These are phyloP conservation scores for Naematelia aurantialba DNA, from an alignment of 768 basidiomycete species.

Conservation along the genomic window DNA sequence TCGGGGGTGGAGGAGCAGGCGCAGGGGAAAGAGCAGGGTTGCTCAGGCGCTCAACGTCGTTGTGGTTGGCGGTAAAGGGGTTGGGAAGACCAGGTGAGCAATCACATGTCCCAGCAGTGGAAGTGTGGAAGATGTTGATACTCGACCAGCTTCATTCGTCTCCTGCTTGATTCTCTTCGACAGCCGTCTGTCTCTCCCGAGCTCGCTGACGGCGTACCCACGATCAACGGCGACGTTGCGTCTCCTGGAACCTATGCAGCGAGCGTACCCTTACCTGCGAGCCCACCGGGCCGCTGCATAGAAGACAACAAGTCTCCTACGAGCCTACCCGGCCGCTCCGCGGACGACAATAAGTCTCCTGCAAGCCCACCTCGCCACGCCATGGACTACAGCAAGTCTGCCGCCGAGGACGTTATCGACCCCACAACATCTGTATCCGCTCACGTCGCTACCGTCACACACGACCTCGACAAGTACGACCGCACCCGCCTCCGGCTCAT, in stretches of 20 bases:
- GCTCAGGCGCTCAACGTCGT: constrained; percentile 27
- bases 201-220: too few species aligned
- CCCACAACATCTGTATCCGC: constrained; percentile 14
- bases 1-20: constrained; percentile 4
- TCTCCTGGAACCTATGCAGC: too few species aligned
- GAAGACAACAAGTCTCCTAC: too few species aligned
- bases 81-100: constrained; percentile 43
- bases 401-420: constrained; percentile 1
- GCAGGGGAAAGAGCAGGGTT: constrained; percentile 11
- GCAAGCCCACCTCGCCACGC: constrained; percentile 5
- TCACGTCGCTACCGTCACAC: background rate
- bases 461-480: constrained; percentile 13
- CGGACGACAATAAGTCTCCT: too few species aligned
- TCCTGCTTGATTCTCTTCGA: constrained; percentile 13
- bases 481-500: constrained; percentile 27
- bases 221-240: too few species aligned
- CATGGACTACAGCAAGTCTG: too few species aligned
- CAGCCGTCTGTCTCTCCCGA: background rate
- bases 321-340: too few species aligned
- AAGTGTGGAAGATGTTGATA: background rate
- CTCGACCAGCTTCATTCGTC: constrained; percentile 25
- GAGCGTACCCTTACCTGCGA: background rate
- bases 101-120: background rate
- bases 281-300: too few species aligned
- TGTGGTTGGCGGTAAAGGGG: constrained; percentile 36